Evolutionary conservation across 495 filamentous ascomycete species (phyloP).

Genomic region (Trichocladium uniseriatum): DNA sequence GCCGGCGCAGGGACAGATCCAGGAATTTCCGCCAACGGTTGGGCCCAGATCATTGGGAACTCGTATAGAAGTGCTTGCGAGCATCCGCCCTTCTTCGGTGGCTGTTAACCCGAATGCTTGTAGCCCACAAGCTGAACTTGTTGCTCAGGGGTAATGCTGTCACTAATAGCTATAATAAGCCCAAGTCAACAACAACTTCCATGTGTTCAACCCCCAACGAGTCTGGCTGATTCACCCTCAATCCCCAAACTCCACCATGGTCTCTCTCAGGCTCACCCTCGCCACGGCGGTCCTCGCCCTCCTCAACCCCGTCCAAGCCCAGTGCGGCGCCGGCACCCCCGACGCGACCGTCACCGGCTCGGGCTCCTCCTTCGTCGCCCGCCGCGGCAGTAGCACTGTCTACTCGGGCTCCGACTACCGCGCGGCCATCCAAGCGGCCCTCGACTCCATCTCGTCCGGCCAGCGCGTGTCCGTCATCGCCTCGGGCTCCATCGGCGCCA

Average conservation of each 20-base stretch:
- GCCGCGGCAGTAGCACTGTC: constrained; percentile 21
- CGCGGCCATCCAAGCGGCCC: constrained; percentile 34
- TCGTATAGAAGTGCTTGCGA: no score
- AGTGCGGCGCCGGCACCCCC: constrained; percentile 34
- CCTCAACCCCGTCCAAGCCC: constrained; percentile 19
- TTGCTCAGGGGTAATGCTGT: no score
- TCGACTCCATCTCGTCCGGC: constrained; percentile 43
- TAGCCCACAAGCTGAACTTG: no score
- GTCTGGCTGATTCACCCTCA: neutral
- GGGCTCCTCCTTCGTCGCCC: constrained; percentile 28
- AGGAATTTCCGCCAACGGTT: constrained; percentile 1
- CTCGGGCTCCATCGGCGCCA: constrained; percentile 47
- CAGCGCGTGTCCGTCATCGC: constrained; percentile 51
- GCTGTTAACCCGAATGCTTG: neutral
- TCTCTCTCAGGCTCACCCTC: neutral
- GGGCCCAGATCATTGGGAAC: neutral
- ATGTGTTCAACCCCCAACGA: neutral
- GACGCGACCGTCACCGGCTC: constrained; percentile 34
- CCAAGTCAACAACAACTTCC: no score
- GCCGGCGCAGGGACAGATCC: no score
- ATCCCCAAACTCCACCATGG: constrained; percentile 3
- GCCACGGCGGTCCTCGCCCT: constrained; percentile 25
- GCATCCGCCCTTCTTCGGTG: no score
- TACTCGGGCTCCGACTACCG: constrained; percentile 39
- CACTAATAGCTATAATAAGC: no score